A percentile compares a stretch with the other conserved stretches of the same genome.
Evolutionary conservation across 345 rosid species (phyloP).

Genomic region (Garcia nutans): DNA sequence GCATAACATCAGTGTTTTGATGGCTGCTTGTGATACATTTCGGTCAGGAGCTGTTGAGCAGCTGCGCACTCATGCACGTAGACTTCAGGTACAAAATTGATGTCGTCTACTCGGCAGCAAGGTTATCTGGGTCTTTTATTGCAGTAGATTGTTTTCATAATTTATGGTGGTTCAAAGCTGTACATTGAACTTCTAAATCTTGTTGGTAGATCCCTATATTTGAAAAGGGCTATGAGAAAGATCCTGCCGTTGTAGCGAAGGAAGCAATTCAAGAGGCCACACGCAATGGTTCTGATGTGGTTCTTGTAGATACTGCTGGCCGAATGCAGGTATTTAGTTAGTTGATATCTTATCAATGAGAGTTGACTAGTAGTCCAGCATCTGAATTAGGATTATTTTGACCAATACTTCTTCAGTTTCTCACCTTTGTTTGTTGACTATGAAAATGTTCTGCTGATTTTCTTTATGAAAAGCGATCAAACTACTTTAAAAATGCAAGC

Average conservation of each 20-base stretch:
- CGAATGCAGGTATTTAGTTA: slow-evolving; percentile 71
- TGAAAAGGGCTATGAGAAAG: slow-evolving; percentile 98
- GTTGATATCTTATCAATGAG: background rate
- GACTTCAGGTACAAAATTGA: slow-evolving; percentile 66
- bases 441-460: background rate
- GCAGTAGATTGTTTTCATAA: background rate
- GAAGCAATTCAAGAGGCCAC: slow-evolving; percentile 96
- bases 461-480: background rate
- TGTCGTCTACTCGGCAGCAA: background rate
- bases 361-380: background rate
- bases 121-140: slow-evolving; percentile 1
- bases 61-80: slow-evolving; percentile 92
- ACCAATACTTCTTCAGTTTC: background rate
- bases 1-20: slow-evolving; percentile 89
- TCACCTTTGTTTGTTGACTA: background rate
- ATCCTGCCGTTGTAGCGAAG: slow-evolving; percentile 96
- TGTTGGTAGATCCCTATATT: slow-evolving; percentile 76
- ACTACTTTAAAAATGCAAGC: background rate
- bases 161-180: background rate
- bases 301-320: slow-evolving; percentile 99
- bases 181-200: slow-evolving; percentile 3
- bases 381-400: background rate
- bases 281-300: slow-evolving; percentile 85
- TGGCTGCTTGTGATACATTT: slow-evolving; percentile 99
- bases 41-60: slow-evolving; percentile 99